Evolutionary conservation across 2,329 filamentous ascomycete genomes (phyloP).

Genomic region (Metarhizium brunneum): DNA sequence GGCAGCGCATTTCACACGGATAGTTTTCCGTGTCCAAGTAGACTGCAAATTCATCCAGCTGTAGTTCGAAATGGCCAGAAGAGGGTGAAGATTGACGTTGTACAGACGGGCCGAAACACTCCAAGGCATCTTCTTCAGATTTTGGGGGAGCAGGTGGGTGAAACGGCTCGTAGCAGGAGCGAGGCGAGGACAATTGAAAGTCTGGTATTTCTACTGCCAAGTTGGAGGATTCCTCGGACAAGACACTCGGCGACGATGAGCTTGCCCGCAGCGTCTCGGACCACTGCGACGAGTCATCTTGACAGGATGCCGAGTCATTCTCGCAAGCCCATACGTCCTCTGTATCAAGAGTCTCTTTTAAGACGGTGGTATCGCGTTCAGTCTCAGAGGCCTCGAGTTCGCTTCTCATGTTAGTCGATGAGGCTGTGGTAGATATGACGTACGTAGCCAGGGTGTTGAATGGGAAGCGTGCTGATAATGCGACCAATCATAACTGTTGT

Average conservation of each 20-base stretch:
- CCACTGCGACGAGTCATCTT: background rate
- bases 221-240: background rate
- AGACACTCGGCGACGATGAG: background rate
- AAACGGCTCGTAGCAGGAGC: background rate
- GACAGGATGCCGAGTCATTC: background rate
- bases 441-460: too few species aligned
- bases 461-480: too few species aligned
- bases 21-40: constrained; percentile 34
- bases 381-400: background rate
- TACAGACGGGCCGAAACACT: constrained; percentile 4
- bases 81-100: background rate
- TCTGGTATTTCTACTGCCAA: background rate
- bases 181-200: background rate
- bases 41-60: constrained; percentile 48
- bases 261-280: background rate
- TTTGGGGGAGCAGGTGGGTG: background rate
- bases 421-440: background rate
- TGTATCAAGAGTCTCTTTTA: background rate
- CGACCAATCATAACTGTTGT: too few species aligned
- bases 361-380: too few species aligned
- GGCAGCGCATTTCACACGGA: constrained; percentile 40
- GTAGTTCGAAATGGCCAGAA: constrained; percentile 34
- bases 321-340: background rate
- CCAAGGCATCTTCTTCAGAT: background rate
- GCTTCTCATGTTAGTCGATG: background rate